Evolutionary conservation across 768 basidiomycete species (phyloP).

Genomic region (Kwoniella sp.): DNA sequence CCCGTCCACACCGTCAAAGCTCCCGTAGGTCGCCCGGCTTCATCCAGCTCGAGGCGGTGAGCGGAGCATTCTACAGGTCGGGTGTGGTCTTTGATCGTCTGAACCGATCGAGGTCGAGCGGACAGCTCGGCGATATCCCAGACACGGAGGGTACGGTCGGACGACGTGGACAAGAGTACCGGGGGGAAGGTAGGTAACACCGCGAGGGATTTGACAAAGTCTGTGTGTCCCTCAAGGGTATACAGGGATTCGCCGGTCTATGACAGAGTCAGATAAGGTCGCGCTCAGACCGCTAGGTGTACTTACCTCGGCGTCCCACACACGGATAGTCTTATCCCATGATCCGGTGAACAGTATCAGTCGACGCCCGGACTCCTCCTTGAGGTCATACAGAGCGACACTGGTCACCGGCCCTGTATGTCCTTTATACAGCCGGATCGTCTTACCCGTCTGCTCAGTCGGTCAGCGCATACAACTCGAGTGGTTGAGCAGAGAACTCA

Average conservation of each 20-base stretch:
- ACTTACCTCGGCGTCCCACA: slow-evolving; percentile 76
- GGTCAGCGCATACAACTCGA: neutral
- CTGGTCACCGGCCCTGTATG: slow-evolving; percentile 86
- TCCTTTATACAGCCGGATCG: slow-evolving; percentile 68
- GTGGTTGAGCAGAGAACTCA: slow-evolving; percentile 46
- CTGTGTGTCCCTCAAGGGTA: slow-evolving; percentile 71
- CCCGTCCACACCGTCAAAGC: slow-evolving; percentile 63
- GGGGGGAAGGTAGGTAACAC: slow-evolving; percentile 59
- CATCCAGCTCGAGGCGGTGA: slow-evolving; percentile 53
- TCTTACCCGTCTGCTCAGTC: slow-evolving; percentile 67
- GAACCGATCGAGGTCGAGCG: slow-evolving; percentile 52
- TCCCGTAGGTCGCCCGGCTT: slow-evolving; percentile 11
- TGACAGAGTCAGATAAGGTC: neutral
- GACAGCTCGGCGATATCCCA: slow-evolving; percentile 61
- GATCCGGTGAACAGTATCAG: slow-evolving; percentile 77
- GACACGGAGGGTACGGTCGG: slow-evolving; percentile 80
- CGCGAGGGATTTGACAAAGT: slow-evolving; percentile 83
- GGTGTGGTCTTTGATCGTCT: slow-evolving; percentile 75
- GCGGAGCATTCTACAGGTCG: slow-evolving; percentile 79
- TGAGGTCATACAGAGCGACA: slow-evolving; percentile 58
- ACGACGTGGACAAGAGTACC: slow-evolving; percentile 73
- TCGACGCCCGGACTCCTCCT: slow-evolving; percentile 6
- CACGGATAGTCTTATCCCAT: slow-evolving; percentile 92
- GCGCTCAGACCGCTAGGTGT: neutral
- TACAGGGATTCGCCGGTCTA: slow-evolving; percentile 70